phyloP scores from a whole-genome alignment of 805 yeast species.

The Candida verbasci region DNA sequence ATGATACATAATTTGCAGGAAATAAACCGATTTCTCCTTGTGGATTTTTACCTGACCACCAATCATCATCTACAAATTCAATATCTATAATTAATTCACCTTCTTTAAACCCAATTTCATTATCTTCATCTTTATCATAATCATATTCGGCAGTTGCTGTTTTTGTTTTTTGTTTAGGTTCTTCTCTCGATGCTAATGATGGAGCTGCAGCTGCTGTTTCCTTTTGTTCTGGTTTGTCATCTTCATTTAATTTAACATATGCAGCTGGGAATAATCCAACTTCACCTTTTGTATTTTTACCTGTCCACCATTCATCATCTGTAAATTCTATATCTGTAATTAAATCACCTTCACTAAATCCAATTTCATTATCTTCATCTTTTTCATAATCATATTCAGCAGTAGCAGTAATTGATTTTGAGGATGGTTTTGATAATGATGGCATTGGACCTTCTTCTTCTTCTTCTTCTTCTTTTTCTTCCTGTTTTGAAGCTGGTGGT shows the following conservation, averaged over 20 bases:
- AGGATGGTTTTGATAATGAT: not conserved
- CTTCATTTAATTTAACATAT: slow-evolving; percentile 54
- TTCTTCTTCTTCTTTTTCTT: slow-evolving; percentile 8
- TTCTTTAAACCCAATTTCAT: slow-evolving; percentile 63
- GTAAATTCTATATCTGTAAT: slow-evolving; percentile 82
- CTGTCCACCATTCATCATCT: slow-evolving; percentile 98
- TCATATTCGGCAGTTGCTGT: slow-evolving; percentile 55
- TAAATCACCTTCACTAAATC: slow-evolving; percentile 77
- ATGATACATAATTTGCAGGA: slow-evolving; percentile 26
- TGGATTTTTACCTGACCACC: slow-evolving; percentile 52
- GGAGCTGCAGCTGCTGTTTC: too few species aligned
- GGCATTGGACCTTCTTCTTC: slow-evolving; percentile 2
- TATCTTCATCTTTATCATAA: slow-evolving; percentile 70
- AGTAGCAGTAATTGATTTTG: slow-evolving; percentile 44
- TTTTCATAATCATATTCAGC: slow-evolving; percentile 86
- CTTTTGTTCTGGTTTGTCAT: too few species aligned
- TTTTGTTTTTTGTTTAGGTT: too few species aligned
- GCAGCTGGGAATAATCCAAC: slow-evolving; percentile 89
- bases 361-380: slow-evolving; percentile 86
- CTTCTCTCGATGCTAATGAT: too few species aligned
- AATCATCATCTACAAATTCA: slow-evolving; percentile 68
- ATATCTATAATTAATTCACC: slow-evolving; percentile 66
- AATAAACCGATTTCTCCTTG: slow-evolving; percentile 48
- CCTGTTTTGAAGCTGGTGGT: slow-evolving; percentile 9
- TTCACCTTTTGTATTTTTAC: slow-evolving; percentile 68